A percentile compares a stretch with the other conserved stretches of the same genome.
Conservation (phyloP, 2,329 filamentous ascomycete species). For the Penicillium thymicola region DNA sequence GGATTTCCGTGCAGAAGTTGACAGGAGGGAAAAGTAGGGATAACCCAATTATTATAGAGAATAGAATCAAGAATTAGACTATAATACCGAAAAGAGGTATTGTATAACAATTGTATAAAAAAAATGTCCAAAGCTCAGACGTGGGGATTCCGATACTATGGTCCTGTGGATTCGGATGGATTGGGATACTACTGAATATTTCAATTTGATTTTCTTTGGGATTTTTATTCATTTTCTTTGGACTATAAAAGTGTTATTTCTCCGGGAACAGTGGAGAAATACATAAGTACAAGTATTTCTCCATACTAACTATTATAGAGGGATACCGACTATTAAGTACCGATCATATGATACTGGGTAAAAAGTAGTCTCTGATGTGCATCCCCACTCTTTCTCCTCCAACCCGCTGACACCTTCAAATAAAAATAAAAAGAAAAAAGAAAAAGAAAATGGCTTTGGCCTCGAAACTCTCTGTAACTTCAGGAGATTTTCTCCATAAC, state of each 20-base stretch:
- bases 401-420: not conserved
- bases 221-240: not conserved
- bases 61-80: not conserved
- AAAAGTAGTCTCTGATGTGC: not conserved
- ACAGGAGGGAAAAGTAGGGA: slow-evolving; percentile 1
- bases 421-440: too few species aligned
- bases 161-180: not conserved
- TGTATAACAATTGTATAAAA: not conserved
- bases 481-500: not conserved
- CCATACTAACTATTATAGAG: not conserved
- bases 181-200: not conserved
- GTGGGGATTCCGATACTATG: slow-evolving; percentile 3
- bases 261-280: not conserved
- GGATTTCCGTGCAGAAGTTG: slow-evolving; percentile 2
- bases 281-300: not conserved
- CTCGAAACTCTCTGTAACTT: not conserved
- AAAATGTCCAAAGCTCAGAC: not conserved
- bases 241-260: not conserved
- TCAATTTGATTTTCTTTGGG: not conserved
- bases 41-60: slow-evolving; percentile 1
- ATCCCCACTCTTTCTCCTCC: not conserved
- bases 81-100: not conserved
- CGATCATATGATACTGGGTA: not conserved
- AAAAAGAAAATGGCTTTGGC: not conserved
- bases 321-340: slow-evolving; percentile 5